Percentiles rank a stretch among this genome's conserved stretches.
Conservation (phyloP, 768 basidiomycete species). For the Kwoniella europaea region DNA sequence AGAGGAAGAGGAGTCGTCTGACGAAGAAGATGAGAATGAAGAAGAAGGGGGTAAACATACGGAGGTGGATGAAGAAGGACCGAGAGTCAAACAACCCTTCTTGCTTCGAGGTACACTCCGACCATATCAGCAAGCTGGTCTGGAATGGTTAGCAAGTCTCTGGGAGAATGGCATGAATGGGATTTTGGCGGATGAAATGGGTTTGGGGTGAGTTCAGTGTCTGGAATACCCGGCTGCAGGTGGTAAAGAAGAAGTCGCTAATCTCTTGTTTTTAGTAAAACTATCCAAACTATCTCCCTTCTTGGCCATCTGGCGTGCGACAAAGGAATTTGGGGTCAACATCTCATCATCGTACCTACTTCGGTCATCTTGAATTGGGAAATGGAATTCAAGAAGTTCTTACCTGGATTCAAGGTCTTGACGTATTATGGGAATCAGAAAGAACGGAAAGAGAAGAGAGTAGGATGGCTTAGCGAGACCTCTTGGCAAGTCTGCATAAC, state of each 20-base stretch:
- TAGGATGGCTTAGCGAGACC: slow-evolving; percentile 87
- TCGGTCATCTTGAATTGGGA: slow-evolving; percentile 61
- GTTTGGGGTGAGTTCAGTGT: slow-evolving; percentile 71
- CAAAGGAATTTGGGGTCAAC: slow-evolving; percentile 59
- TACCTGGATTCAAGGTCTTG: slow-evolving; percentile 59
- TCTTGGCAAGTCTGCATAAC: slow-evolving; percentile 94
- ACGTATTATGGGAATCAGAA: slow-evolving; percentile 67
- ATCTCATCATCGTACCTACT: slow-evolving; percentile 60
- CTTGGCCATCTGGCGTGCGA: slow-evolving; percentile 60
- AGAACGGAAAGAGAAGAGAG: slow-evolving; percentile 83
- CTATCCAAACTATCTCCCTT: slow-evolving; percentile 60
- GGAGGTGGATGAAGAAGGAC: slow-evolving; percentile 18
- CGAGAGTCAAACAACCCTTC: slow-evolving; percentile 57
- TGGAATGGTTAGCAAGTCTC: slow-evolving; percentile 62
- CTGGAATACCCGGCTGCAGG: too few species aligned
- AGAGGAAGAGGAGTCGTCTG: slow-evolving; percentile 2
- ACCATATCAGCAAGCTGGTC: slow-evolving; percentile 61
- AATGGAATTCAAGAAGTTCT: slow-evolving; percentile 61
- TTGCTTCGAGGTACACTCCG: slow-evolving; percentile 61
- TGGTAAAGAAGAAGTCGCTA: too few species aligned
- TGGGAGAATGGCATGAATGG: slow-evolving; percentile 61
- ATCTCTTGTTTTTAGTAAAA: slow-evolving; percentile 50
- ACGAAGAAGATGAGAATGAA: slow-evolving; percentile 25
- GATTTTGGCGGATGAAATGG: slow-evolving; percentile 84
- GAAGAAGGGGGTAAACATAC: slow-evolving; percentile 12